Base-by-base conservation (phyloP, 2,329 filamentous ascomycete genomes). In the Alternaria viburni region DNA sequence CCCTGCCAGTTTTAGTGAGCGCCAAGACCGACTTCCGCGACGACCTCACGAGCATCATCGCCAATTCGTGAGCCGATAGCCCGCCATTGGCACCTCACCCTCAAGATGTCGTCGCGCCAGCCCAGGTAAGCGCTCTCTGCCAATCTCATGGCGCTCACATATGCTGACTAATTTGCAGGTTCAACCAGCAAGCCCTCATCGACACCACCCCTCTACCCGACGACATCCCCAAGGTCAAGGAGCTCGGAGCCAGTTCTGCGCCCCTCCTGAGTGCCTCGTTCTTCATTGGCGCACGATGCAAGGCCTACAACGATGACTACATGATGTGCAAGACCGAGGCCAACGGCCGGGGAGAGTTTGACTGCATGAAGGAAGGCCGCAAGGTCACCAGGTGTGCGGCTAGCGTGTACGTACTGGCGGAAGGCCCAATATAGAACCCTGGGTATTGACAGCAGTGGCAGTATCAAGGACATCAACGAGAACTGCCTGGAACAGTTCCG, bases 301-400 rank as follows among this genome's bases (percentile, higher is more conserved):
- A 88, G 81, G 86, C 92, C 61, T 99, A 94, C 87, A 98, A 98
- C 83, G 96, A 99, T 86, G 96, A 99, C 84, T 99, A 91, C 85
- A 99, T 99, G 95, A 92, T 97, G 86, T 99, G 96, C 91, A 99
- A 99, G 90, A 92, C 89, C 73, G 93, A 97, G 84, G 90, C 93
- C 76, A 91, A 92, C 67, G 96, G 96, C 75, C 89, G 88, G 82
- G 96, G 93, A 81, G 96, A 99, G 86, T 82, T 96, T 68, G 93
- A 97, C 73, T 99, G 96, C 84, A 84, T 99, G 87, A 95, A 93
- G 86, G 96, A 99, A 85, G 96, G 96, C 61, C 89, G 96, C 81
- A 92, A 96, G 82, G 96, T 99, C 66, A 99, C 96, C 74, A 89
- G 96, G 84, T 99, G 96, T 86, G 96, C 96, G 63, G 90, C 92